A percentile compares a stretch with the other conserved stretches of the same genome.
phyloP scores from a whole-genome alignment of 1,284 basidiomycete genomes.

The Coriolopsis trogii region DNA sequence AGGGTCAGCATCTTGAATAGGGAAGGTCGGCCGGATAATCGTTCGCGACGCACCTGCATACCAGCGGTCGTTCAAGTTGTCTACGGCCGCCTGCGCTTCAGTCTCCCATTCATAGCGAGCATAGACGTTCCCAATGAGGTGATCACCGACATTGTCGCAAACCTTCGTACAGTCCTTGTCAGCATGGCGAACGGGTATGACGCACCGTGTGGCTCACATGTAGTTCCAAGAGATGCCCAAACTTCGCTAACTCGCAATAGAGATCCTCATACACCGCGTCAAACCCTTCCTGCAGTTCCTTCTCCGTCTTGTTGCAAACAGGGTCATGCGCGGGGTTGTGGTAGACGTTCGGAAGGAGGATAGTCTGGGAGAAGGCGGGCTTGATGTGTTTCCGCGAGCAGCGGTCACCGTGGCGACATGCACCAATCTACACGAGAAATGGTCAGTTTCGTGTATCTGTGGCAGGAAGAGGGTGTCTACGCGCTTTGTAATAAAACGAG shows the following conservation, averaged over 20 bases:
- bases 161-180: conserved; percentile 55
- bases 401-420: conserved; percentile 94
- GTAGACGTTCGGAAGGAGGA: conserved; percentile 98
- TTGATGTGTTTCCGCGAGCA: conserved; percentile 98
- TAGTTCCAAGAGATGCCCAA: conserved; percentile 93
- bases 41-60: conserved; percentile 80
- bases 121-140: conserved; percentile 98
- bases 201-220: conserved; percentile 62
- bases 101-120: conserved; percentile 99
- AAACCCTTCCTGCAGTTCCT: conserved; percentile 94
- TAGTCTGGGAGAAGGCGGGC: conserved; percentile 96
- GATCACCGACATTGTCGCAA: conserved; percentile 99
- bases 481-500: conserved; percentile 93
- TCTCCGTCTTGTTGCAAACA: conserved; percentile 81
- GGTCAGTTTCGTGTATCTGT: conserved; percentile 6
- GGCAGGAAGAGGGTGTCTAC: conserved; percentile 25
- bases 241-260: conserved; percentile 92
- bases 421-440: conserved; percentile 72
- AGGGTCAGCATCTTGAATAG: too few species aligned
- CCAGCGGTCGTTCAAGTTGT: conserved; percentile 95
- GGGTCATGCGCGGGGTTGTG: conserved; percentile 96
- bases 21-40: background rate
- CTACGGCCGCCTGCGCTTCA: conserved; percentile 93
- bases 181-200: background rate
- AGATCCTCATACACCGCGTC: conserved; percentile 97